Evolutionary conservation across 495 filamentous ascomycete species (phyloP), one percentile per base, ranked within the genome.

Genomic region (Corynascus novoguineensis): DNA sequence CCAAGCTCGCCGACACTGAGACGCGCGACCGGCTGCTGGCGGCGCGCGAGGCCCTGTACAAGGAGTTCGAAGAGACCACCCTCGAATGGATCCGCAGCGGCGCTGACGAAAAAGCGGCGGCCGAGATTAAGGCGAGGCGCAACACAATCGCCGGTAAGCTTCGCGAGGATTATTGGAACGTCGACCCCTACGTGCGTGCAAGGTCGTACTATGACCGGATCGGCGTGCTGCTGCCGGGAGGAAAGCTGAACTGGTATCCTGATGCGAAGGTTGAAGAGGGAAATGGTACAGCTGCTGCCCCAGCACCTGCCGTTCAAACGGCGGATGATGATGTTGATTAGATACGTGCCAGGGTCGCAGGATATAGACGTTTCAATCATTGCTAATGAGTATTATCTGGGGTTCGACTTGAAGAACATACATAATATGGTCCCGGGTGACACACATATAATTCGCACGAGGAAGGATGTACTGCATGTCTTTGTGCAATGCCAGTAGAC

Each of bases 161-260:
- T 57, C 75, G 81, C 29, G 76, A 78, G 34, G 87, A 89, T 52
- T 97, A 98, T 71, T 98, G 95, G 93, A 73, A 75, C 11, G 64
- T 91, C 8, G 89, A 93, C 66, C 86, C 86, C 0, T 90, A 91
- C 66, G 49, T 92, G 22, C 77, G 90, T 15, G 84, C 87, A 38
- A 77, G 84, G 62, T 85, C 83, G 11, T 70, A 83, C 22, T 95
- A 95, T 60, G 90, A 95, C 66, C 77, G 90, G 58, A 75, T 78
- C 10, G 84, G 89, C 1, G 76, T 93, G 57, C 74, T 95, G 41
- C 67, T 80, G 54, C 72, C 78, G 1, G 83, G 76, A 28, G 90
- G 90, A 1, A 76, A 75, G 64, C 71, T 92, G 31, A 69, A 88
- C 12, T 89, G 86, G 66, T 92, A 92, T 57, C 81, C 82, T 0